A percentile compares a stretch with the other conserved stretches of the same genome.
Evolutionary conservation across 805 yeast species (phyloP).

Genomic region (Metschnikowia colocasiae): DNA sequence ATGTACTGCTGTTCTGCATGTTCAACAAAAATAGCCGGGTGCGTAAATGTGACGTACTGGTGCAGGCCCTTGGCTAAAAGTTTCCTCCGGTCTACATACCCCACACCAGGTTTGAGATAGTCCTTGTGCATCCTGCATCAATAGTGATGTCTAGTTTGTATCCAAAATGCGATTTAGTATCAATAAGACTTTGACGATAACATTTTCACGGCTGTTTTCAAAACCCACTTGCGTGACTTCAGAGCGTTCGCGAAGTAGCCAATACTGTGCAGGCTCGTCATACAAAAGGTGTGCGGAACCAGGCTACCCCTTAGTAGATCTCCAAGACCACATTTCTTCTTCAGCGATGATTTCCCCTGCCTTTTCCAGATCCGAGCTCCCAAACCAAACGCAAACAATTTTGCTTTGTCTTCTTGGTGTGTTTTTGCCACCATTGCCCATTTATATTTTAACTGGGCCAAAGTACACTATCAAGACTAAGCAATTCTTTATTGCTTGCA

Average conservation of each 20-base stretch:
- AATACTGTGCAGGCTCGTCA: not conserved
- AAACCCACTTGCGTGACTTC: too few relatives aligned
- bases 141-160: too few relatives aligned
- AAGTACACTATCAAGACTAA: constrained; percentile 30
- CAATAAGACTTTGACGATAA: too few relatives aligned
- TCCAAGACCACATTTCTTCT: not conserved
- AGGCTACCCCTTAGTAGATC: not conserved
- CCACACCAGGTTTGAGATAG: too few relatives aligned
- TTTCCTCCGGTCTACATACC: too few relatives aligned
- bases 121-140: too few relatives aligned
- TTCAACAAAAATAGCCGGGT: not conserved
- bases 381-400: constrained; percentile 19
- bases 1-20: too few relatives aligned
- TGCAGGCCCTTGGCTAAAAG: too few relatives aligned
- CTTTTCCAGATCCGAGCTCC: constrained; percentile 10
- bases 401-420: constrained; percentile 31
- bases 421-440: constrained; percentile 38
- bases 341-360: constrained; percentile 13
- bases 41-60: too few relatives aligned
- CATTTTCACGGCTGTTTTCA: too few relatives aligned
- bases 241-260: too few relatives aligned
- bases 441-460: constrained; percentile 27
- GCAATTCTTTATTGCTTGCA: constrained; percentile 29
- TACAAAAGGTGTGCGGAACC: not conserved
- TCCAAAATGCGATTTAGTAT: too few relatives aligned